Conservation (phyloP, 1,284 basidiomycete genomes). For the Caloboletus inedulis region DNA sequence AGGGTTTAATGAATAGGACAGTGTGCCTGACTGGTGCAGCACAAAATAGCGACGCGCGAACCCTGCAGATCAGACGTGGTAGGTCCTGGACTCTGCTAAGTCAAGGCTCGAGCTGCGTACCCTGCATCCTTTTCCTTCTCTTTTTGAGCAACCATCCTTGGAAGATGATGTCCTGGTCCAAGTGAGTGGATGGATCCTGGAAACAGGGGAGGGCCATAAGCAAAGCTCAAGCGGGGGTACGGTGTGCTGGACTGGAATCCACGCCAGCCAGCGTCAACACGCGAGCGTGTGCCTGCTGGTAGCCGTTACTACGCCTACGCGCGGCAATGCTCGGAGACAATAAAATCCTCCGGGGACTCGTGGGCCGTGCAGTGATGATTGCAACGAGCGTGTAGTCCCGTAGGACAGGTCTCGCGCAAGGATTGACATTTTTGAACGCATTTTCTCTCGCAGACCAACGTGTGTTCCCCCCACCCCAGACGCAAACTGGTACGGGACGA, state of each 20-base stretch:
- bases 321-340: constrained; percentile 14
- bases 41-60: constrained; percentile 80
- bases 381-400: constrained; percentile 6
- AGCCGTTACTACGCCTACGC: constrained; percentile 3
- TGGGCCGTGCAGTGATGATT: background rate
- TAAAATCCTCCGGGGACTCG: background rate
- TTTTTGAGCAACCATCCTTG: constrained; percentile 83
- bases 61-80: constrained; percentile 48
- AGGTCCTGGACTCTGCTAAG: constrained; percentile 2
- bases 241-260: background rate
- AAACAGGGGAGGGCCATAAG: constrained; percentile 3
- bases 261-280: constrained; percentile 3
- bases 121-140: constrained; percentile 81
- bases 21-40: constrained; percentile 60
- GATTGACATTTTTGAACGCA: constrained; percentile 2
- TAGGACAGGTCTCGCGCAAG: constrained; percentile 2
- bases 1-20: constrained; percentile 74
- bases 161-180: constrained; percentile 39
- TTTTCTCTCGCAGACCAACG: constrained; percentile 12
- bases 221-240: background rate
- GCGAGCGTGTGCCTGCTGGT: constrained; percentile 1
- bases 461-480: background rate
- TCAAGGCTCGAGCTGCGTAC: constrained; percentile 35
- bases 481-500: background rate
- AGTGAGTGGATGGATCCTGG: constrained; percentile 5